Base-by-base conservation (phyloP, 768 basidiomycete genomes). In the Rhizopogon vulgaris region DNA sequence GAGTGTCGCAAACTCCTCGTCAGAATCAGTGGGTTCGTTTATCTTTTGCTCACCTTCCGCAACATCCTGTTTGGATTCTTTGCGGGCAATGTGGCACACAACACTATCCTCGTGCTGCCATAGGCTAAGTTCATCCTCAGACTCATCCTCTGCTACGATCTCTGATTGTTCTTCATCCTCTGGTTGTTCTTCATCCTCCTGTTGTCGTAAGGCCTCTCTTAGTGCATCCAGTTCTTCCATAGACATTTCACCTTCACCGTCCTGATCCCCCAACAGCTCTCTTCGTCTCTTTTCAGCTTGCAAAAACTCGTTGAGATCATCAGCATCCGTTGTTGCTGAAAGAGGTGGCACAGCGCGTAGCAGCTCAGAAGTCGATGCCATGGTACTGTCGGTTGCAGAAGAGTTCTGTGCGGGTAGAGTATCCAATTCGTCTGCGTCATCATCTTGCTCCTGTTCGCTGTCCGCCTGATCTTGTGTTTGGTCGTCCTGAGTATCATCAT, bases 261-360 rank as follows among this genome's bases (percentile, higher is more conserved):
- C 63, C n/a, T 58, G 60, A 3, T 63, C 66, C 11, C 63, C 60
- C 6, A 55, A 59, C 47, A 73, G 49, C 51, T 77, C 79, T 59
- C 71, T 78, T 46, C 80, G 71, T 55, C 58, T 66, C 59, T 63
- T 68, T 62, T 90, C 88, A 1, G 80, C 83, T 52, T 83, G 79
- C 60, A 89, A 54, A 50, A 90, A 90, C 25, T 83, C 82, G 45
- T 67, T 68, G 45, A 90, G 70, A 60, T 87, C 86, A 42, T 80
- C 75, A 10, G 80, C 80, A 57, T 85, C 82, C 9, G 71, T 71
- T 1, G 80, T 65, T 34, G 65, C 66, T 0, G 68, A 67, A 34
- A 75, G 71, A 14, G 77, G 79, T 60, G 76, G 78, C 54, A 78
- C 67, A 51, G 67, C 69, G 56, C 55, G 63, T 56, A 59, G 67